Evolutionary conservation across 768 basidiomycete genomes (phyloP).

Genomic region (Leccinum arenicola): DNA sequence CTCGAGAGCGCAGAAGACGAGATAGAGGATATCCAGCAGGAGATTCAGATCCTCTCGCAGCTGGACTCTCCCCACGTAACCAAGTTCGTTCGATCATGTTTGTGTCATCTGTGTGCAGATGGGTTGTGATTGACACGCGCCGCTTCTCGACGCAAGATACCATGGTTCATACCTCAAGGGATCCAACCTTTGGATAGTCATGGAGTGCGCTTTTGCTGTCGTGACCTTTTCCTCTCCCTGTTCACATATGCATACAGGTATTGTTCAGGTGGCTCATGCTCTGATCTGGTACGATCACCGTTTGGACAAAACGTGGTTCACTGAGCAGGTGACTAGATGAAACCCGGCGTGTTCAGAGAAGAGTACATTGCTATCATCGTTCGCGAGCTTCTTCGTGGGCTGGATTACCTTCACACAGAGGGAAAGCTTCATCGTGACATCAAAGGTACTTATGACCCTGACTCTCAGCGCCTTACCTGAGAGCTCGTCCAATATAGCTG

Average conservation of each 20-base stretch:
- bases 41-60: constrained; percentile 97
- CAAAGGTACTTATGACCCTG: constrained; percentile 61
- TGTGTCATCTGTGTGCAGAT: constrained; percentile 28
- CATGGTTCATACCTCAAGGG: constrained; percentile 96
- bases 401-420: constrained; percentile 94
- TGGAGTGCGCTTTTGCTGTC: constrained; percentile 64
- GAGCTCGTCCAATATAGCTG: constrained; percentile 49
- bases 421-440: constrained; percentile 99
- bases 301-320: constrained; percentile 2
- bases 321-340: constrained; percentile 64
- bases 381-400: constrained; percentile 84
- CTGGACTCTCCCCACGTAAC: constrained; percentile 96
- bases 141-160: constrained; percentile 54
- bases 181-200: constrained; percentile 97
- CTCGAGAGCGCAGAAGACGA: constrained; percentile 99
- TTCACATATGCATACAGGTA: constrained; percentile 51
- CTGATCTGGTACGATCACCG: constrained; percentile 72
- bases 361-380: constrained; percentile 99
- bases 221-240: neutral
- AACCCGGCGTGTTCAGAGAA: constrained; percentile 95
- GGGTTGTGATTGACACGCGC: constrained; percentile 31
- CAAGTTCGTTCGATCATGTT: constrained; percentile 57
- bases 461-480: neutral
- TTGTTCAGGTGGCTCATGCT: constrained; percentile 97
- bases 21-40: constrained; percentile 99